These are phyloP conservation scores for Purshia tridentata DNA, from an alignment of 306 rosid species.

Conservation along the genomic window DNA sequence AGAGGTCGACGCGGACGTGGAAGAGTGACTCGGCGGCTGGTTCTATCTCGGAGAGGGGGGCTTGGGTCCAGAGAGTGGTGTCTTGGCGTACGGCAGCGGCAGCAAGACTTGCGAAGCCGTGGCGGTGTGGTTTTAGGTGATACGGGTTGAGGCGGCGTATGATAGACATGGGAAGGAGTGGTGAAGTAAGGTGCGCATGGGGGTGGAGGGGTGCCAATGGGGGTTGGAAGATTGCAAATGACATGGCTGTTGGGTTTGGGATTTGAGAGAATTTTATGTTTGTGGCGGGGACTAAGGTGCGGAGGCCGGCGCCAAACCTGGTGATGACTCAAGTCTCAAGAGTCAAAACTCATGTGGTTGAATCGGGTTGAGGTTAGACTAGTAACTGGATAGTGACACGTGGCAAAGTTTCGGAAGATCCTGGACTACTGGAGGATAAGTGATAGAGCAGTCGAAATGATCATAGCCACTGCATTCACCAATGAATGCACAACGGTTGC, in stretches of 20 bases:
- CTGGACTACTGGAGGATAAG: slow-evolving; percentile 22
- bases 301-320: slow-evolving; percentile 36
- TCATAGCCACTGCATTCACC: too few species aligned
- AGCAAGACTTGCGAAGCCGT: slow-evolving; percentile 38
- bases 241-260: slow-evolving; percentile 33
- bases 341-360: background rate
- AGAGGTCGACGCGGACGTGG: slow-evolving; percentile 74
- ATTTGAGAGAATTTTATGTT: background rate
- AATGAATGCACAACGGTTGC: too few species aligned
- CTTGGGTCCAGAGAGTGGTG: slow-evolving; percentile 72
- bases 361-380: slow-evolving; percentile 2
- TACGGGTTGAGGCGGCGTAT: slow-evolving; percentile 55
- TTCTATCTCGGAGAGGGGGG: slow-evolving; percentile 63
- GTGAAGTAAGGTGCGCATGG: slow-evolving; percentile 63
- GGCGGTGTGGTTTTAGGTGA: slow-evolving; percentile 25
- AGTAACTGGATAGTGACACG: slow-evolving; percentile 35
- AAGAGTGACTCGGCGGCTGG: slow-evolving; percentile 86
- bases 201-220: slow-evolving; percentile 33
- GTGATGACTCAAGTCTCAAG: background rate
- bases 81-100: slow-evolving; percentile 75
- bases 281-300: slow-evolving; percentile 9
- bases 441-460: background rate
- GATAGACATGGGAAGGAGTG: slow-evolving; percentile 70
- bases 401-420: slow-evolving; percentile 33
- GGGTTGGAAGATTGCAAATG: slow-evolving; percentile 31